phyloP scores from a whole-genome alignment of 257 asterid genomes.

The Jaltomata sinuosa region DNA sequence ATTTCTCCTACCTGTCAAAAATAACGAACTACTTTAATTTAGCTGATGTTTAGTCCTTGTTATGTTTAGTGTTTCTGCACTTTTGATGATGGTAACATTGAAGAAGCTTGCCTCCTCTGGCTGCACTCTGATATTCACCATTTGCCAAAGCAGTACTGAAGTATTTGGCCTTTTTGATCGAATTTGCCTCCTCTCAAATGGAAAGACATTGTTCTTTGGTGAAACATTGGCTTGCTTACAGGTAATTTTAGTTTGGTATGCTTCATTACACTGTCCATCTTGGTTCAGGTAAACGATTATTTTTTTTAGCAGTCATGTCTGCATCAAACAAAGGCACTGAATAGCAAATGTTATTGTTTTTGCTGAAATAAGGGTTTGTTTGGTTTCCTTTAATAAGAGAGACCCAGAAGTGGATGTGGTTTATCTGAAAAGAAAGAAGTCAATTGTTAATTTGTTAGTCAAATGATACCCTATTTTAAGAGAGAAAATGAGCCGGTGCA shows the following conservation, averaged over 20 bases:
- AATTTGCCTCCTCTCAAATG: slow-evolving; percentile 95
- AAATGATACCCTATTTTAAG: not conserved
- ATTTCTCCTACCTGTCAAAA: not conserved
- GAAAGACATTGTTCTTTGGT: slow-evolving; percentile 95
- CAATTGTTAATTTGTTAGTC: not conserved
- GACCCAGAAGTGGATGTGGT: not conserved
- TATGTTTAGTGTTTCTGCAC: slow-evolving; percentile 78
- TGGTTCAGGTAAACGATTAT: not conserved
- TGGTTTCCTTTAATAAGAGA: not conserved
- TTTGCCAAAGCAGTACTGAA: slow-evolving; percentile 96
- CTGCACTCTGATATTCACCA: slow-evolving; percentile 90
- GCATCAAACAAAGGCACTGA: not conserved
- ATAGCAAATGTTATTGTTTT: not conserved
- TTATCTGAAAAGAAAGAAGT: not conserved
- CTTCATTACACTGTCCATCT: not conserved
- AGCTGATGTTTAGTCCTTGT: slow-evolving; percentile 4
- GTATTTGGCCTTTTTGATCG: slow-evolving; percentile 98
- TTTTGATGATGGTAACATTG: slow-evolving; percentile 94
- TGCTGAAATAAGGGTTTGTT: not conserved
- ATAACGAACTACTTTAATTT: not conserved
- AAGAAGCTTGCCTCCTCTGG: slow-evolving; percentile 92
- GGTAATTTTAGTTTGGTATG: slow-evolving; percentile 36
- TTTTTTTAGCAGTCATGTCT: not conserved
- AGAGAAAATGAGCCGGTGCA: not conserved
- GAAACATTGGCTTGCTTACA: slow-evolving; percentile 98